Evolutionary conservation across 495 filamentous ascomycete species (phyloP).

Genomic region (Zalerion maritima): DNA sequence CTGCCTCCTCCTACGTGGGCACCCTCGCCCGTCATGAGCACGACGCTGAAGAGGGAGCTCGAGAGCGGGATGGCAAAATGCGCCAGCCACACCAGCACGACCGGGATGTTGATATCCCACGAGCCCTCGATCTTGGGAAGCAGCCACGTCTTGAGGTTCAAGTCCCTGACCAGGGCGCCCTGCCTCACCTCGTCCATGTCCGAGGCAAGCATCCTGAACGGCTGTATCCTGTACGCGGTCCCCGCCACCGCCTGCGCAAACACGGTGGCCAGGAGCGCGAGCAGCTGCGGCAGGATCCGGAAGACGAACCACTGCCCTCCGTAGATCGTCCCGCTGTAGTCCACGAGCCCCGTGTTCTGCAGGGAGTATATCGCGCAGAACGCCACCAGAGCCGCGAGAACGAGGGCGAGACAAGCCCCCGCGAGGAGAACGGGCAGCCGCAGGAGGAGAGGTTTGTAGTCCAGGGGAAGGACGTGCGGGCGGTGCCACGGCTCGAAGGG

Average conservation of each 20-base stretch:
- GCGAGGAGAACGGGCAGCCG: constrained; percentile 40
- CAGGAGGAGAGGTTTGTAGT: constrained; percentile 52
- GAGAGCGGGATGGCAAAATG: constrained; percentile 32
- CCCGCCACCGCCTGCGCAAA: constrained; percentile 61
- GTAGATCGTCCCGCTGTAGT: constrained; percentile 46
- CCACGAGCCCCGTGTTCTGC: constrained; percentile 45
- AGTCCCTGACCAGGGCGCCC: constrained; percentile 34
- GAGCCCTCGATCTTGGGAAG: constrained; percentile 28
- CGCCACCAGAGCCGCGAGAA: constrained; percentile 55
- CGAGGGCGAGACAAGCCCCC: constrained; percentile 45
- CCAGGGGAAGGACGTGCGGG: constrained; percentile 36
- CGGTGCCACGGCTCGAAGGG: constrained; percentile 39
- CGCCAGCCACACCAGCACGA: constrained; percentile 28
- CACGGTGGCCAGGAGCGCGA: constrained; percentile 58
- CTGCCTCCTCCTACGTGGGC: too few relatives aligned
- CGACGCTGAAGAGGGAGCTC: constrained; percentile 32
- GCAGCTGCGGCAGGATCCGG: constrained; percentile 63
- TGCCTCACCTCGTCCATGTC: constrained; percentile 30
- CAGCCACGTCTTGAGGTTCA: constrained; percentile 37
- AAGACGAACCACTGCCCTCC: constrained; percentile 72
- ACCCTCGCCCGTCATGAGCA: constrained; percentile 20
- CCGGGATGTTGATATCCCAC: constrained; percentile 30
- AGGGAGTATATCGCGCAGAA: constrained; percentile 63
- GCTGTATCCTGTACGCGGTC: constrained; percentile 61
- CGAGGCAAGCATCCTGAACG: constrained; percentile 62